Evolutionary conservation across 805 yeast genomes (phyloP).

Genomic region (Blastobotrys chiropterorum): DNA sequence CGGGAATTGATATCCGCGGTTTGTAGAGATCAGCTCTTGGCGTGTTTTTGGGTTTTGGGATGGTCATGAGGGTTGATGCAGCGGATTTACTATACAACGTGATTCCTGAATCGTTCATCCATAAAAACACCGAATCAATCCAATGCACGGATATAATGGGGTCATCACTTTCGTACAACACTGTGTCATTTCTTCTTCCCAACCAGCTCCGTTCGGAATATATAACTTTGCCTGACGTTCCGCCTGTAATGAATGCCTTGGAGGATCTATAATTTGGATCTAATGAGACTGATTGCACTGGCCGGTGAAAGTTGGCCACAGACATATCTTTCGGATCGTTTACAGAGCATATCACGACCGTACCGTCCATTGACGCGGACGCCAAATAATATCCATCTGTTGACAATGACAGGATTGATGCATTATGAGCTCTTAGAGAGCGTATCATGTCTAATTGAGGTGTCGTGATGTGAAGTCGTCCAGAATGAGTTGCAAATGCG

Average conservation of each 20-base stretch:
- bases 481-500: constrained; percentile 87
- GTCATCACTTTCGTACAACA: constrained; percentile 52
- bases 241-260: constrained; percentile 75
- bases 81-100: constrained; percentile 55
- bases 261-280: constrained; percentile 60
- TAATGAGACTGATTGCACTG: constrained; percentile 79
- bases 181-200: constrained; percentile 67
- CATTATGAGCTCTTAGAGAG: constrained; percentile 76
- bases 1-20: constrained; percentile 69
- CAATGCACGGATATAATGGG: constrained; percentile 65
- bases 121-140: constrained; percentile 59
- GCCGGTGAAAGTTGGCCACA: constrained; percentile 79
- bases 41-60: constrained; percentile 50
- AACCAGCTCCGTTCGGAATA: constrained; percentile 80
- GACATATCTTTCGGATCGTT: constrained; percentile 54
- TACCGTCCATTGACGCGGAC: constrained; percentile 91
- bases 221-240: constrained; percentile 78
- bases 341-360: constrained; percentile 74
- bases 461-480: constrained; percentile 62
- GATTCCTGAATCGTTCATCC: constrained; percentile 84
- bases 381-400: constrained; percentile 73
- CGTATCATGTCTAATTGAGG: constrained; percentile 57
- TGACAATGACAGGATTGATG: constrained; percentile 69
- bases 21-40: constrained; percentile 73
- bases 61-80: constrained; percentile 42